phyloP scores from a whole-genome alignment of 2,329 filamentous ascomycete genomes.

The Aureobasidium zeae region DNA sequence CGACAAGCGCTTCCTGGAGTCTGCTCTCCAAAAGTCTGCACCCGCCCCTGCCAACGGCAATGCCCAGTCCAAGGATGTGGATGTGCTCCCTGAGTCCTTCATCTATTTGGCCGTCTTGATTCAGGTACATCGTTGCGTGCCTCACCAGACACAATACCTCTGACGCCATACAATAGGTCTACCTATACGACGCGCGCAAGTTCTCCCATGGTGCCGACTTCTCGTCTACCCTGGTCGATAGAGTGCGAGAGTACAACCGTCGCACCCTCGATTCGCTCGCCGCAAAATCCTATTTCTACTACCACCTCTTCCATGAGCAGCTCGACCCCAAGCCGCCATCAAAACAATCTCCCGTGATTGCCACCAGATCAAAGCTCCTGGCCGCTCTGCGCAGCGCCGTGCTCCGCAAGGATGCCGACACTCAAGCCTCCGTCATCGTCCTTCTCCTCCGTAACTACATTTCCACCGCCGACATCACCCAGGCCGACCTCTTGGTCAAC shows the following conservation, averaged over 20 bases:
- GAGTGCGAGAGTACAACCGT: slow-evolving; percentile 81
- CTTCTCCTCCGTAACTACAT: slow-evolving; percentile 93
- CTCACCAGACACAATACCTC: background rate
- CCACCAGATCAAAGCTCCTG: slow-evolving; percentile 76
- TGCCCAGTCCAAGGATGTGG: slow-evolving; percentile 19
- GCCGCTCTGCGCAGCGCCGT: slow-evolving; percentile 90
- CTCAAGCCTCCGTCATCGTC: slow-evolving; percentile 92
- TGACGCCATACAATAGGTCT: slow-evolving; percentile 51
- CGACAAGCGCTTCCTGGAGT: slow-evolving; percentile 16
- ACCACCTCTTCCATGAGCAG: slow-evolving; percentile 89
- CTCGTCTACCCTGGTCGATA: slow-evolving; percentile 72
- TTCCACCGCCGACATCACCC: slow-evolving; percentile 88
- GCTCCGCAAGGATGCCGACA: slow-evolving; percentile 90
- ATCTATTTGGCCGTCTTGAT: slow-evolving; percentile 31
- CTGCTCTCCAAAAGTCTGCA: slow-evolving; percentile 14
- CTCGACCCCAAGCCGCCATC: slow-evolving; percentile 80
- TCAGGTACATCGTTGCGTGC: slow-evolving; percentile 22
- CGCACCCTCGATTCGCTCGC: slow-evolving; percentile 88
- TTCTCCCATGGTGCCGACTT: slow-evolving; percentile 74
- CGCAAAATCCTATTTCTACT: slow-evolving; percentile 97
- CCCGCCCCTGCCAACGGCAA: slow-evolving; percentile 15
- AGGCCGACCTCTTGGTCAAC: slow-evolving; percentile 89
- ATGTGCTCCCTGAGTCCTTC: slow-evolving; percentile 30
- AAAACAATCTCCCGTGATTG: slow-evolving; percentile 74
- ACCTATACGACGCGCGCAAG: slow-evolving; percentile 77